Base-by-base conservation (phyloP, 2,329 filamentous ascomycete species). In the Phialophora verrucosa region DNA sequence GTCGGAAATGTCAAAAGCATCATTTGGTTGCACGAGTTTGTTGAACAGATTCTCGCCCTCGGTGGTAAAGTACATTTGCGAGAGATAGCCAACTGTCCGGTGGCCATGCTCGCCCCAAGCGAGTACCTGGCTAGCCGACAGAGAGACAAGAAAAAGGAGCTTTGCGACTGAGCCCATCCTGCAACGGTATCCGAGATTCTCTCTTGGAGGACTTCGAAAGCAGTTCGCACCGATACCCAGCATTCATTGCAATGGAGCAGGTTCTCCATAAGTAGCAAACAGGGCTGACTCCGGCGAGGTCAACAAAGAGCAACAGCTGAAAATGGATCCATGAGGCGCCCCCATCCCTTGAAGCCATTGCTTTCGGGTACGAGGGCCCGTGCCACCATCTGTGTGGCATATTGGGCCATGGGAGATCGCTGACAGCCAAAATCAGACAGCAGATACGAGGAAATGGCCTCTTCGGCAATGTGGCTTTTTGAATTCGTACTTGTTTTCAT, bases 61-160 rank as follows among this genome's bases (percentile, higher is more conserved):
- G 17, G 38, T 14, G 17, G 62, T 53, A 27, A 64, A 59, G 50
- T 61, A 64, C 29, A 47, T 32, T 14, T 55, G 38, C 1, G 62
- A 44, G 7, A 64, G 62, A 25, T 64, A 64, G 27, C 44, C 62
- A 23, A 64, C 49, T 20, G 62, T 59, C 23, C 62, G 62, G 47
- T 64, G 62, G 4, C 62, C 62, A 20, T 49, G 54, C 23, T 64
- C 55, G 47, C 62, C 62, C 62, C 62, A 64, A 17, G 62, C 44
- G 32, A 61, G 35, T 2, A 29, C 44, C 8, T 12, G 29, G 53
- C 17, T 32, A 6, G 17, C n/a, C 6, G 55, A 31, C 5, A 56
- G 49, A 12, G 44, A 44, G 14, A 56, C 14, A n/a, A 62, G 50
- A 31, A 56, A 32, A 20, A 14, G 23, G 11, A 32, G 1, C 20